Evolutionary conservation across 202 grass and related monocot species (phyloP).

Genomic region (Bolboschoenoplectus hybrid): DNA sequence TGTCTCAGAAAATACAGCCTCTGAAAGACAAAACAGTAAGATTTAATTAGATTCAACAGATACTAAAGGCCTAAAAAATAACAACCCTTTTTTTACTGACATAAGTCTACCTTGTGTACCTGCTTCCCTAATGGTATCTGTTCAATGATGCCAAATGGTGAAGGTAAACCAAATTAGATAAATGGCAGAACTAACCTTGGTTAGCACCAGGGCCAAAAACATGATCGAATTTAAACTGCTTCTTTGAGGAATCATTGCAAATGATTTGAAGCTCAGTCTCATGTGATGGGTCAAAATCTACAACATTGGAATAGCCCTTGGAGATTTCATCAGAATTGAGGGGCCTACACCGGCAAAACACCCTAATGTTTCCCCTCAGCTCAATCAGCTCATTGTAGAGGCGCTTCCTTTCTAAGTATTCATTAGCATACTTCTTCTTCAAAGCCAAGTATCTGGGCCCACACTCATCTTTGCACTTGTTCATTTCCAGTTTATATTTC

Average conservation of each 20-base stretch:
- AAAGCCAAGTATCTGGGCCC: constrained; percentile 53
- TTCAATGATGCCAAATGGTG: not conserved
- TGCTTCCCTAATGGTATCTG: not conserved
- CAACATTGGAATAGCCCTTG: constrained; percentile 54
- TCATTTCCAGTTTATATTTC: constrained; percentile 41
- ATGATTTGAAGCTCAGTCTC: constrained; percentile 68
- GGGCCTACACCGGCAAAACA: constrained; percentile 83
- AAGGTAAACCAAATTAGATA: constrained; percentile 1
- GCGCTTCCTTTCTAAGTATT: constrained; percentile 57
- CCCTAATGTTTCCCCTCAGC: constrained; percentile 87
- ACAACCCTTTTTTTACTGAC: not conserved
- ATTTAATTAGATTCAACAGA: constrained; percentile 30
- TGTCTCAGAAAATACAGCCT: constrained; percentile 73
- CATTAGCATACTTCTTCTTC: constrained; percentile 71
- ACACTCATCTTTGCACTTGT: constrained; percentile 66
- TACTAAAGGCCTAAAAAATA: constrained; percentile 11
- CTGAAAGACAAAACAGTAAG: constrained; percentile 51
- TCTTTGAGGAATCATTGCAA: constrained; percentile 65
- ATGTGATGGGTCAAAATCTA: constrained; percentile 59
- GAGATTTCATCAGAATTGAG: constrained; percentile 68
- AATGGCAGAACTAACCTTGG: constrained; percentile 58
- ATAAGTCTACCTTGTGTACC: not conserved
- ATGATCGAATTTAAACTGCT: constrained; percentile 78
- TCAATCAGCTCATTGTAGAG: constrained; percentile 90
- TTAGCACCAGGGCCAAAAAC: constrained; percentile 67